phyloP scores from a whole-genome alignment of 352 stramenopile genomes.

The Phytophthora sp. region DNA sequence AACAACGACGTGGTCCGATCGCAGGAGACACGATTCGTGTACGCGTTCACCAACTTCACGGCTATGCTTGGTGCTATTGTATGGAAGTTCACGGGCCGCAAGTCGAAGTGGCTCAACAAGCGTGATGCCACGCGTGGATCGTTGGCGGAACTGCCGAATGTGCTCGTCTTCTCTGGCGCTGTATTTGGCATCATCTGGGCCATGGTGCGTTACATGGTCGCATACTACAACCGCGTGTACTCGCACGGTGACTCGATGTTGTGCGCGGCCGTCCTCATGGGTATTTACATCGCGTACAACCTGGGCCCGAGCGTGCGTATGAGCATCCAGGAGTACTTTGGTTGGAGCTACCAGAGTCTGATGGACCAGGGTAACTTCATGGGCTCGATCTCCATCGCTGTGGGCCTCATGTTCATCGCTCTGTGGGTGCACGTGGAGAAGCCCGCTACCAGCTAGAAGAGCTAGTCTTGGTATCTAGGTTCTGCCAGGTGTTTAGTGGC shows the following conservation, averaged over 20 bases:
- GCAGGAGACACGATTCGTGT: constrained; percentile 82
- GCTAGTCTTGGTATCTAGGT: constrained; percentile 22
- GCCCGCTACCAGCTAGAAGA: constrained; percentile 36
- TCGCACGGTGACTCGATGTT: constrained; percentile 82
- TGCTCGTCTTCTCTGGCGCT: constrained; percentile 79
- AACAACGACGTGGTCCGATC: constrained; percentile 85
- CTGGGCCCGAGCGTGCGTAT: constrained; percentile 82
- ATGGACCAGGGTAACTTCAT: constrained; percentile 91
- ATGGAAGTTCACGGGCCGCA: constrained; percentile 84
- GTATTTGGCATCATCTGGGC: constrained; percentile 82
- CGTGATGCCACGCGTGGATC: constrained; percentile 64
- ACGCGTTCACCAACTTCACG: constrained; percentile 83
- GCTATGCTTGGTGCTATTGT: constrained; percentile 78
- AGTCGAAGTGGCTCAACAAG: constrained; percentile 77
- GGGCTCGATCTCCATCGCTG: constrained; percentile 77
- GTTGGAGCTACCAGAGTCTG: constrained; percentile 88
- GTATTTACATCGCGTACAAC: constrained; percentile 79
- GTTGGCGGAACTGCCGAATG: constrained; percentile 79
- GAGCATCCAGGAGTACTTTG: constrained; percentile 89
- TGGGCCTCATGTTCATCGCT: constrained; percentile 85
- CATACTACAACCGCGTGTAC: constrained; percentile 76
- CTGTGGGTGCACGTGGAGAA: constrained; percentile 87
- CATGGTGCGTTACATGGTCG: constrained; percentile 80
- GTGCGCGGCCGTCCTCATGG: constrained; percentile 71
- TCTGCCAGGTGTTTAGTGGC: constrained; percentile 15